Conservation (phyloP, 1,284 basidiomycete species). For the Mycosarcoma mackinlayi region DNA sequence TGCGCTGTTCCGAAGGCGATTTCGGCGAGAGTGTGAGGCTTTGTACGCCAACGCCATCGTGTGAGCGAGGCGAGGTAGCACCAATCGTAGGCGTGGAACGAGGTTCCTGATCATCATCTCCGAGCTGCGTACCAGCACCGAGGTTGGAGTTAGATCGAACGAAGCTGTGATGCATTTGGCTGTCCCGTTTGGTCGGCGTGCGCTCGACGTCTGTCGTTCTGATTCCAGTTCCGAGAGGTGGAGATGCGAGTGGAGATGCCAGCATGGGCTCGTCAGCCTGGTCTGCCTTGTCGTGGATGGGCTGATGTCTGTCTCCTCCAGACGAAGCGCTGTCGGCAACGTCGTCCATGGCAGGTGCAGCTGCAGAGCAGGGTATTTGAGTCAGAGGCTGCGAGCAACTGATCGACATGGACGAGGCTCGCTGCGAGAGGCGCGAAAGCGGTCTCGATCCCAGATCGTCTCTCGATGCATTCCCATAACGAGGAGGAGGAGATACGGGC, state of each 20-base stretch:
- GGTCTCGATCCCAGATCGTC: constrained; percentile 10
- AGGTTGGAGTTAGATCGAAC: neutral
- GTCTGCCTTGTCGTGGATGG: neutral
- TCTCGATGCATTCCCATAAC: constrained; percentile 10
- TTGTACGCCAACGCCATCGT: neutral
- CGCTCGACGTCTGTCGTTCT: constrained; percentile 29
- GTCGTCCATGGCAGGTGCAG: neutral
- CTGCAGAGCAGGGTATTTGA: neutral
- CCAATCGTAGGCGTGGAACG: constrained; percentile 23
- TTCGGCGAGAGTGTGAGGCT: constrained; percentile 29
- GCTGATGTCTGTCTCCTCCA: too few species aligned
- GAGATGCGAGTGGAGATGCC: constrained; percentile 11
- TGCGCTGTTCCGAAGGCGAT: constrained; percentile 28
- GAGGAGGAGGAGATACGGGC: constrained; percentile 29
- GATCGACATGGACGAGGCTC: neutral
- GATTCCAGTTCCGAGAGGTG: neutral
- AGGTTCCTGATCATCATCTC: constrained; percentile 15
- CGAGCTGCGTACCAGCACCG: neutral
- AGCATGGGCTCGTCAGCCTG: constrained; percentile 22
- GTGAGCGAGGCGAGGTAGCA: constrained; percentile 8
- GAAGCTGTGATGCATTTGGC: neutral
- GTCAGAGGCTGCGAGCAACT: neutral
- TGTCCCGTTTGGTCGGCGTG: constrained; percentile 38
- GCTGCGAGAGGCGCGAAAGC: constrained; percentile 17
- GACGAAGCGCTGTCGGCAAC: too few species aligned